A percentile compares a stretch with the other conserved stretches of the same genome.
phyloP scores from a whole-genome alignment of 2,329 filamentous ascomycete genomes.

The Alternaria arbusti region DNA sequence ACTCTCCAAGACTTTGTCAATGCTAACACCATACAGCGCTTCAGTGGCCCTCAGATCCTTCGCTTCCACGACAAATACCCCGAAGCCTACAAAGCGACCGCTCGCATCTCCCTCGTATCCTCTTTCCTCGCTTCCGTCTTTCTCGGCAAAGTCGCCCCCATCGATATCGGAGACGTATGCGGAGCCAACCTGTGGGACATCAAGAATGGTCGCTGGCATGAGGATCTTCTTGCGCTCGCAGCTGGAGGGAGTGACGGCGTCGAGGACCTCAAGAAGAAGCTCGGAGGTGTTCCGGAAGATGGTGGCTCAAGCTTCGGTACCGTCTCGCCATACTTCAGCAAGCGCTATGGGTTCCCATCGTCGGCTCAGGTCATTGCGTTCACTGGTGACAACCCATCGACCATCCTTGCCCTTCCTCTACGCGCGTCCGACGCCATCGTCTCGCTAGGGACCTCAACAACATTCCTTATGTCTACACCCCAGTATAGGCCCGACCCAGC shows the following conservation, averaged over 20 bases:
- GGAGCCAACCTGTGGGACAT: constrained; percentile 99
- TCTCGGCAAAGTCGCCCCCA: constrained; percentile 81
- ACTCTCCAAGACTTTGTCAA: neutral
- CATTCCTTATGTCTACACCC: constrained; percentile 97
- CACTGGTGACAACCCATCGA: constrained; percentile 95
- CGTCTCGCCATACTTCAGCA: constrained; percentile 79
- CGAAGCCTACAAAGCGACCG: constrained; percentile 78
- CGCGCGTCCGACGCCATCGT: constrained; percentile 91
- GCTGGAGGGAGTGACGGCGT: constrained; percentile 66
- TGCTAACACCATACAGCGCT: constrained; percentile 65
- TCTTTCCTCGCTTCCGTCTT: constrained; percentile 94
- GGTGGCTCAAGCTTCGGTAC: constrained; percentile 79
- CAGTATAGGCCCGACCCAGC: constrained; percentile 86
- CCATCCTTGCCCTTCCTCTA: constrained; percentile 88
- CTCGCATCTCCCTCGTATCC: constrained; percentile 89
- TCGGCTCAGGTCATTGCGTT: constrained; percentile 83
- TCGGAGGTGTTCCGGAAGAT: constrained; percentile 80
- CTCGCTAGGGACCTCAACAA: constrained; percentile 91
- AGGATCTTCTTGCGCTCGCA: constrained; percentile 75
- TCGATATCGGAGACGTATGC: constrained; percentile 93
- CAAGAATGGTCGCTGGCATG: constrained; percentile 72
- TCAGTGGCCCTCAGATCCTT: constrained; percentile 96
- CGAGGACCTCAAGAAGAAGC: constrained; percentile 73
- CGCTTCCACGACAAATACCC: constrained; percentile 82
- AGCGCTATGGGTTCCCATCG: constrained; percentile 76